Evolutionary conservation across 176 grass and related monocot genomes (phyloP), one percentile per base, ranked within the genome.

Genomic region (Elaeis guineensis): DNA sequence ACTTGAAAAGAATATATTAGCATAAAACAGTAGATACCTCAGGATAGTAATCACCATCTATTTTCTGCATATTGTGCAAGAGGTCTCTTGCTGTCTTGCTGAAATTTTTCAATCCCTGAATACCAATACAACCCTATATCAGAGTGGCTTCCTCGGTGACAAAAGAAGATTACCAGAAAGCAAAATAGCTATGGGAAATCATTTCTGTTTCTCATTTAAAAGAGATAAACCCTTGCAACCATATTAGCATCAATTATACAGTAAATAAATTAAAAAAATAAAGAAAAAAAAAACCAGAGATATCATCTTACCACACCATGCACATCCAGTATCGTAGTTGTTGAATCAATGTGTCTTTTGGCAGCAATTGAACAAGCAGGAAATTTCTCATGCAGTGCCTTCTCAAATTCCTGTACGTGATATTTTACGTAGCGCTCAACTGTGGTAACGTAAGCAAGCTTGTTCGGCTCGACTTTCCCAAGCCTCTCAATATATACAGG

Each of bases 371-470:
- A 83, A 66, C 94, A 98, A 49, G 94, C 84, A 76, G 94, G 94
- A 74, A 93, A 98, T 77, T 19, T 92, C 71, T 93, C 94, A 51
- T 83, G 74, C 72, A 98, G 88, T 39, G 94, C 82, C 65, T 84
- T 92, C 77, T 98, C 94, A 77, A 98, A 98, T 67, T 98, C 88
- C 54, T 98, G 94, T 11, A 98, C 88, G 76, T 98, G 94, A 62
- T 98, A 98, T 69, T 89, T 98, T 76, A 98, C 89, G 84, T 92
- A 98, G 48, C 94, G 74, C 61, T 93, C 94, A 17, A 86, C 77
- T 2, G 88, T 79, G 35, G 94, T 98, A 56, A 88, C 85, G 35
- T 86, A 79, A 77, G 86, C 85, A 17, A 98, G 80, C 69, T 93
- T 98, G 66, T 75, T 82, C 0, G 88, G 84, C 64, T 98, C 94